Conservation (phyloP, 495 filamentous ascomycete genomes). For the Achaetomiella virescens region DNA sequence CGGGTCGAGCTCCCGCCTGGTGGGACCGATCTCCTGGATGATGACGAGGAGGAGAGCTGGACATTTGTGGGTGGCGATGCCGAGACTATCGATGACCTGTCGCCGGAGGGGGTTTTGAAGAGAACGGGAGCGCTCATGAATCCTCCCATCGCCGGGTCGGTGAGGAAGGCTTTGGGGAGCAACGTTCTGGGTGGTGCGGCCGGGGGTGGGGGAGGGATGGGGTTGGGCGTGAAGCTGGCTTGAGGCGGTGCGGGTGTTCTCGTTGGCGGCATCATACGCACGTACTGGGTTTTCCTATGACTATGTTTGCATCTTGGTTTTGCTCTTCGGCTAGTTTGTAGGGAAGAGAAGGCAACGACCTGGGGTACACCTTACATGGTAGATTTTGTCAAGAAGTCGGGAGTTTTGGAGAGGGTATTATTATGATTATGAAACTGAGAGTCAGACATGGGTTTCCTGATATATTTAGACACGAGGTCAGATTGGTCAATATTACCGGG, state of each 20-base stretch:
- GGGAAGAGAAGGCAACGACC: too few relatives aligned
- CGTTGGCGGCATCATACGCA: too few relatives aligned
- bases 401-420: neutral
- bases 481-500: too few relatives aligned
- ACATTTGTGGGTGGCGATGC: conserved; percentile 42
- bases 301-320: too few relatives aligned
- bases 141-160: neutral
- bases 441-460: neutral
- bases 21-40: conserved; percentile 20
- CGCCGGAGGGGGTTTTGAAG: conserved; percentile 15
- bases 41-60: conserved; percentile 45
- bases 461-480: neutral
- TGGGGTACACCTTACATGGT: too few relatives aligned
- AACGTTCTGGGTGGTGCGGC: conserved; percentile 12
- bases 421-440: neutral
- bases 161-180: conserved; percentile 2
- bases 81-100: conserved; percentile 20
- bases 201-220: neutral
- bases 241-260: too few relatives aligned
- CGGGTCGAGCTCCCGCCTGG: conserved; percentile 6
- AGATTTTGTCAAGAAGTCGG: too few relatives aligned
- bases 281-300: too few relatives aligned
- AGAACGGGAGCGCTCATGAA: neutral
- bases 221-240: neutral
- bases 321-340: too few relatives aligned